Conservation (phyloP, 2,329 filamentous ascomycete genomes). For the Pseudogymnoascus sp. region DNA sequence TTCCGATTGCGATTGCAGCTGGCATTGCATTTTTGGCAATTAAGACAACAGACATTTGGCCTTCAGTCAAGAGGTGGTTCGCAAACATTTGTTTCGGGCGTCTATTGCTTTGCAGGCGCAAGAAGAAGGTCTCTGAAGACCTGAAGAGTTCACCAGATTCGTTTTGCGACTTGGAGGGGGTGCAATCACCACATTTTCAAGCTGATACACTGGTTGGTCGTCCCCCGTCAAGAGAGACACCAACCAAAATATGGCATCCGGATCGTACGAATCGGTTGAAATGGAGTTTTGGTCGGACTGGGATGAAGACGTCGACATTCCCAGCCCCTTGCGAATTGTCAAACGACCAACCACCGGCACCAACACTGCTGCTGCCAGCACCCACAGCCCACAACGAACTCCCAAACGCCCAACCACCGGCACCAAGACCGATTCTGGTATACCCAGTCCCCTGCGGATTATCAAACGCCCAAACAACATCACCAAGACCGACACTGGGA, state of each 20-base stretch:
- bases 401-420: background rate
- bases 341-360: background rate
- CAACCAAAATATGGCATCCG: conserved; percentile 29
- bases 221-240: conserved; percentile 1
- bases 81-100: conserved; percentile 9
- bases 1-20: conserved; percentile 35
- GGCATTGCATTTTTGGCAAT: conserved; percentile 27
- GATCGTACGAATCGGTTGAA: conserved; percentile 21
- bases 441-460: background rate
- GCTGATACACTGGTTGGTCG: conserved; percentile 22
- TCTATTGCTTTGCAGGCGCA: conserved; percentile 10
- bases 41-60: conserved; percentile 20
- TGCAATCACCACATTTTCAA: conserved; percentile 23
- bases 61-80: conserved; percentile 15
- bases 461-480: background rate
- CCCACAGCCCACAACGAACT: background rate
- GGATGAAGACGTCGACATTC: background rate
- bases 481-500: background rate
- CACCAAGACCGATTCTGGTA: background rate
- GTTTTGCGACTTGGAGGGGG: conserved; percentile 29
- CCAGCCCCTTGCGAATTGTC: conserved; percentile 6
- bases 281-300: conserved; percentile 24
- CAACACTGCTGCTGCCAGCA: background rate
- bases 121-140: conserved; percentile 24
- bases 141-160: conserved; percentile 30